Base-by-base conservation (phyloP, 2,329 filamentous ascomycete genomes). In the Aspergillus sp. region DNA sequence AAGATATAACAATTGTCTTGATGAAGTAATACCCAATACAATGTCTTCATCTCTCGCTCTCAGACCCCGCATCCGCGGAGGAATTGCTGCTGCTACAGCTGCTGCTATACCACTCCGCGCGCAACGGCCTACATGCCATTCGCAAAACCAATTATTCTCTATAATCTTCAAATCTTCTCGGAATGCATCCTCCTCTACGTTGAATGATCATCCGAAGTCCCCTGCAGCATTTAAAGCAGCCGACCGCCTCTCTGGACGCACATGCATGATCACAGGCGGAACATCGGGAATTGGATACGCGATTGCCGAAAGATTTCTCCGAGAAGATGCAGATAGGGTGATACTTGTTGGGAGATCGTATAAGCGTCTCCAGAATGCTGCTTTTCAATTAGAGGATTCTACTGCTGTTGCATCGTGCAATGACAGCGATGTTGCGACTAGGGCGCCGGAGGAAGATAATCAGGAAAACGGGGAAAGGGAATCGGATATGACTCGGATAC, bases 241-340 rank as follows among this genome's bases (percentile, higher is more conserved):
- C n/a, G 48, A 45, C 19, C 56, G 60, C 30, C 55, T 70, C n/a
- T 42, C 49, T 26, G 63, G 64, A 28, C 56, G 65, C 27, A 69
- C 59, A 44, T 69, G 67, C 40, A 71, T 86, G 58, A 73, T 90
- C 40, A 86, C 85, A 2, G 86, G 86, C 38, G 85, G 77, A 13
- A 85, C 83, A 35, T 81, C 83, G 13, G 81, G 83, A 42, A 88
- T 90, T 53, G 86, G 86, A 36, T 71, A 75, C 34, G 78, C 80
- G 40, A 85, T 90, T 43, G 85, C 85, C 7, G 64, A 70, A 32
- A 73, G 77, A n/a, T 86, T 90, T 57, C 79, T 85, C 13, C 58
- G 61, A 41, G 74, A 82, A 46, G 85, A 83, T 29, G 82, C 77
- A 33, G 64, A 67, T 27, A 76, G 79, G 49, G 47, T 72, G 29